These are phyloP conservation scores for Leccinum disarticulatum DNA, from an alignment of 768 basidiomycete species.

Conservation along the genomic window DNA sequence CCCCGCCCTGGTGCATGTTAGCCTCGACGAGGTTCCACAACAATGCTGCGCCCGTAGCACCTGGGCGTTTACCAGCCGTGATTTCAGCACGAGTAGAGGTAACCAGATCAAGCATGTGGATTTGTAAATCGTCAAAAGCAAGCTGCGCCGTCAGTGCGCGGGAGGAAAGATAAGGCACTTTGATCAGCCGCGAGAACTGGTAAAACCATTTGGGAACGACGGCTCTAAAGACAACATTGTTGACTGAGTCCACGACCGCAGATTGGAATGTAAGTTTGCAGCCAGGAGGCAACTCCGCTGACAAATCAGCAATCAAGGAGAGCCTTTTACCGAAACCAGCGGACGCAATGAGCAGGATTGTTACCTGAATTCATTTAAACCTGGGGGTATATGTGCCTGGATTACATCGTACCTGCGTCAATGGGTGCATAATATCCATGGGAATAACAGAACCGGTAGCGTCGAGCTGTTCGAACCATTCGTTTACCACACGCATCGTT, in stretches of 20 bases:
- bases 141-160: constrained; percentile 27
- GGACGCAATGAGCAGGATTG: constrained; percentile 41
- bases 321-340: constrained; percentile 43
- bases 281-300: constrained; percentile 25
- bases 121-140: constrained; percentile 38
- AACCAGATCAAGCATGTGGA: constrained; percentile 44
- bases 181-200: constrained; percentile 20
- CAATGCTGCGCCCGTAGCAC: constrained; percentile 35
- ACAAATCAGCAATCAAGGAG: constrained; percentile 34
- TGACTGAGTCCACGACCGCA: constrained; percentile 24
- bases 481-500: constrained; percentile 37
- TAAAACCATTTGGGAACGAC: constrained; percentile 37
- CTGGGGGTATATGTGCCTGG: neutral
- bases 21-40: constrained; percentile 48
- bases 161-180: constrained; percentile 38
- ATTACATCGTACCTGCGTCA: constrained; percentile 15
- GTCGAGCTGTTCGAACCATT: constrained; percentile 45
- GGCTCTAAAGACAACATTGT: constrained; percentile 30
- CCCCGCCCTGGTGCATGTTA: constrained; percentile 40
- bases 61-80: constrained; percentile 25
- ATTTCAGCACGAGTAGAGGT: constrained; percentile 38
- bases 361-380: constrained; percentile 19
- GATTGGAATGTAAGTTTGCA: constrained; percentile 40
- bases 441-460: constrained; percentile 20
- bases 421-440: constrained; percentile 10